phyloP scores from a whole-genome alignment of 257 asterid species.

The Plantago elongata region DNA sequence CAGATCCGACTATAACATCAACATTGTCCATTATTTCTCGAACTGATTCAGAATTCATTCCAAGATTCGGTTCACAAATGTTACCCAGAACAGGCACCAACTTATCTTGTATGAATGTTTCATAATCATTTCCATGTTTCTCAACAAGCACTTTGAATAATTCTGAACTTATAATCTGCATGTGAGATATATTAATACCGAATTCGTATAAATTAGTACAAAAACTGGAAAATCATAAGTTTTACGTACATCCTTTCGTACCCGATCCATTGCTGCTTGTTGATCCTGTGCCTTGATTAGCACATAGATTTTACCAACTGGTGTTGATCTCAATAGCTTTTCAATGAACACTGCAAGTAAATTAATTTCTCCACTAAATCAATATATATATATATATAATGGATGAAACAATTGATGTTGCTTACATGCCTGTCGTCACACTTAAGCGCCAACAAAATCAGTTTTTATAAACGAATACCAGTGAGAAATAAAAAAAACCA shows the following conservation, averaged over 20 bases:
- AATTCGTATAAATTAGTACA: not conserved
- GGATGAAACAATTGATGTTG: too few species aligned
- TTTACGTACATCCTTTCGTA: conserved; percentile 21
- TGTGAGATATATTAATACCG: not conserved
- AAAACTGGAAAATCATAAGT: not conserved
- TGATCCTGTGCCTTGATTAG: conserved; percentile 27
- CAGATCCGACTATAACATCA: conserved; percentile 33
- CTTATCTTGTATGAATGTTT: conserved; percentile 22
- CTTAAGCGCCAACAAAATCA: too few species aligned
- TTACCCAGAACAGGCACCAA: conserved; percentile 34
- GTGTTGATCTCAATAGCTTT: conserved; percentile 29
- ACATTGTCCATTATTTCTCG: conserved; percentile 19
- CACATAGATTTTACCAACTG: conserved; percentile 24
- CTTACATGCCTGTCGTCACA: too few species aligned
- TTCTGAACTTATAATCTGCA: conserved; percentile 28
- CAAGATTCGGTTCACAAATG: conserved; percentile 31
- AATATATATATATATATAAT: too few species aligned
- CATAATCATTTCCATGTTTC: conserved; percentile 25
- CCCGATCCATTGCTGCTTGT: conserved; percentile 26
- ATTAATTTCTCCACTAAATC: not conserved
- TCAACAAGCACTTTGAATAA: conserved; percentile 30
- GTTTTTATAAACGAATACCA: too few species aligned
- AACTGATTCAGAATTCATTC: conserved; percentile 23
- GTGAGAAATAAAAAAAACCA: too few species aligned
- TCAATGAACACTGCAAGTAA: conserved; percentile 23